Evolutionary conservation across 306 rosid species (phyloP).

Genomic region (Vicia sativa): DNA sequence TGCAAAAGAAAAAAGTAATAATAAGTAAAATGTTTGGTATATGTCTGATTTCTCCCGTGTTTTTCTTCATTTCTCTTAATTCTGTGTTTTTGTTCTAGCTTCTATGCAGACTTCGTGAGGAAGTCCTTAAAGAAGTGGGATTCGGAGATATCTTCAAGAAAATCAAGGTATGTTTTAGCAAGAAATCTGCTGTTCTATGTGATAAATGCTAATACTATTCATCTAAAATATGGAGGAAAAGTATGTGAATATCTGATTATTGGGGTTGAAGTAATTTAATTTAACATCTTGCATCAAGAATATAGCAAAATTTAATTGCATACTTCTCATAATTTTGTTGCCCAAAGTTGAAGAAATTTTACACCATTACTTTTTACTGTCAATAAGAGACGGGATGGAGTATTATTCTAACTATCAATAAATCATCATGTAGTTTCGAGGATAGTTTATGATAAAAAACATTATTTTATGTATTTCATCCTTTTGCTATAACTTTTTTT

Average conservation of each 20-base stretch:
- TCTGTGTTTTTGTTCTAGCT: constrained; percentile 47
- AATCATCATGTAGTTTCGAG: constrained; percentile 21
- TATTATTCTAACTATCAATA: constrained; percentile 24
- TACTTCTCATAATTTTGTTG: constrained; percentile 3
- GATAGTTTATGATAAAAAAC: too few species aligned
- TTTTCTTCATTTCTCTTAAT: constrained; percentile 1
- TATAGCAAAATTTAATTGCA: not conserved
- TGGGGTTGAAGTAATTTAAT: constrained; percentile 20
- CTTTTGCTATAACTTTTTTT: too few species aligned
- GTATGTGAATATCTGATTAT: constrained; percentile 11
- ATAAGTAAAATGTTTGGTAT: constrained; percentile 1
- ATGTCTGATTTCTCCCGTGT: constrained; percentile 19
- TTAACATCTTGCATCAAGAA: constrained; percentile 21
- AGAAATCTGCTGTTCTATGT: not conserved
- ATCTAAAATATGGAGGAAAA: constrained; percentile 26
- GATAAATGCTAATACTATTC: not conserved
- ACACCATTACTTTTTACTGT: constrained; percentile 3
- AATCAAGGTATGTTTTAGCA: constrained; percentile 65
- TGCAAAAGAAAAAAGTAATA: not conserved
- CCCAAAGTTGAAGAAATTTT: constrained; percentile 29
- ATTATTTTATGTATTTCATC: too few species aligned
- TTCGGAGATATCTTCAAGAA: constrained; percentile 92
- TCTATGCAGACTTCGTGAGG: constrained; percentile 91
- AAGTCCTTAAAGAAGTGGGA: constrained; percentile 77
- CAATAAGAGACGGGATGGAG: constrained; percentile 1